These are phyloP conservation scores for Globisporangium nagaii DNA, from an alignment of 352 stramenopile species.

Conservation along the genomic window DNA sequence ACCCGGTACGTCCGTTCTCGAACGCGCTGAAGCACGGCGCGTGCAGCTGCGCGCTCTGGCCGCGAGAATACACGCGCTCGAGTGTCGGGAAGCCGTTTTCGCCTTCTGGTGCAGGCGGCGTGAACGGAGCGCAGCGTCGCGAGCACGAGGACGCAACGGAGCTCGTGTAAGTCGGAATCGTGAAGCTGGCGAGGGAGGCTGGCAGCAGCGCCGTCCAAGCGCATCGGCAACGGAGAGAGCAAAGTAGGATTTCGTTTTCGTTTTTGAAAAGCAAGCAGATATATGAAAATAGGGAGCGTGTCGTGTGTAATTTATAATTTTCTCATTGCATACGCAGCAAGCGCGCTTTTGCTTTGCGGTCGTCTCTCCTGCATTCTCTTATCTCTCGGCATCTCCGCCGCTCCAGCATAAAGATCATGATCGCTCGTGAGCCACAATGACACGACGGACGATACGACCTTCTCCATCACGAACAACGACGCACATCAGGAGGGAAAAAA, in stretches of 20 bases:
- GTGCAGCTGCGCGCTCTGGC: conserved; percentile 49
- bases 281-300: not conserved
- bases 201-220: too few species aligned
- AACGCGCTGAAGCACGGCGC: conserved; percentile 28
- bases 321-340: not conserved
- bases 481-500: too few species aligned
- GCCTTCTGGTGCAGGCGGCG: not conserved
- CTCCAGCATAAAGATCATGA: too few species aligned
- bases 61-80: conserved; percentile 60
- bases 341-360: not conserved
- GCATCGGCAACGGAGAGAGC: not conserved
- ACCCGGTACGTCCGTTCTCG: conserved; percentile 49
- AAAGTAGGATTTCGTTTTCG: conserved; percentile 4
- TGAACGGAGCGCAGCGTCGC: conserved; percentile 18
- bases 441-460: too few species aligned
- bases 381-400: too few species aligned
- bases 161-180: conserved; percentile 26
- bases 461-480: too few species aligned
- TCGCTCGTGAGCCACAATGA: too few species aligned
- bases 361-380: too few species aligned
- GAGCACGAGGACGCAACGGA: conserved; percentile 19
- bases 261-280: conserved; percentile 4
- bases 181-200: not conserved
- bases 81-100: conserved; percentile 46
- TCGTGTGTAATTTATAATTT: conserved; percentile 26